phyloP scores from a whole-genome alignment of 192 early-diverging fungal genomes.

The Backusella luteola region DNA sequence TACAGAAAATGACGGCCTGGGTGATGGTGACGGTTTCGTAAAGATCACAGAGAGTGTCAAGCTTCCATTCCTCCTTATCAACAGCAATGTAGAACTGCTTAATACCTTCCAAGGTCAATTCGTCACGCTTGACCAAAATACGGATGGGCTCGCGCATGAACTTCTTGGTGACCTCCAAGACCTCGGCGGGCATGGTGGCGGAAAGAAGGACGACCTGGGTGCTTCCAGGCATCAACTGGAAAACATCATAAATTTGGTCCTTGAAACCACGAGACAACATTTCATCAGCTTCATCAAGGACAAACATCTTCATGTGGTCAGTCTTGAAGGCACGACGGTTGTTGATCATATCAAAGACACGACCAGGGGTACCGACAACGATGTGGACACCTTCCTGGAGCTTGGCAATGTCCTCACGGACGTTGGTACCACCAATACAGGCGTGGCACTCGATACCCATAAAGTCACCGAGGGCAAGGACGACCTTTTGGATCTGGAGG shows the following conservation, averaged over 20 bases:
- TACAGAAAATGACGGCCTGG: constrained; percentile 99
- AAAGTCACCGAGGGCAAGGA: constrained; percentile 93
- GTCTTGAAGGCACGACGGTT: constrained; percentile 78
- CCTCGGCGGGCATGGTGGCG: constrained; percentile 95
- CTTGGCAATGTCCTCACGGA: constrained; percentile 85
- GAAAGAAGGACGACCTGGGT: constrained; percentile 97
- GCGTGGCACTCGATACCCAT: constrained; percentile 93
- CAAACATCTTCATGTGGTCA: constrained; percentile 92
- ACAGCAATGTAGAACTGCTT: constrained; percentile 98
- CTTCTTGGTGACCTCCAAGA: constrained; percentile 92
- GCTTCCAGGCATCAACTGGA: constrained; percentile 82
- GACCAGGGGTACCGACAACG: constrained; percentile 97
- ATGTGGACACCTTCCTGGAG: constrained; percentile 85
- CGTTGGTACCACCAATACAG: constrained; percentile 96
- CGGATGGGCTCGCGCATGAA: constrained; percentile 99
- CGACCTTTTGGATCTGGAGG: constrained; percentile 96
- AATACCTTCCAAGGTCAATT: constrained; percentile 88
- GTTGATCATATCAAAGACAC: constrained; percentile 99
- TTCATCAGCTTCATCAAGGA: constrained; percentile 99
- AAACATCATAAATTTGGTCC: constrained; percentile 98
- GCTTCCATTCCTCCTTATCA: constrained; percentile 99
- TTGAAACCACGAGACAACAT: constrained; percentile 99
- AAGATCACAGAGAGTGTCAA: constrained; percentile 97
- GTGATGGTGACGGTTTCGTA: constrained; percentile 98
- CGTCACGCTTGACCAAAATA: constrained; percentile 98